Evolutionary conservation across 208 protist genomes (phyloP).

Genomic region (Tritrichomonas foetus): DNA sequence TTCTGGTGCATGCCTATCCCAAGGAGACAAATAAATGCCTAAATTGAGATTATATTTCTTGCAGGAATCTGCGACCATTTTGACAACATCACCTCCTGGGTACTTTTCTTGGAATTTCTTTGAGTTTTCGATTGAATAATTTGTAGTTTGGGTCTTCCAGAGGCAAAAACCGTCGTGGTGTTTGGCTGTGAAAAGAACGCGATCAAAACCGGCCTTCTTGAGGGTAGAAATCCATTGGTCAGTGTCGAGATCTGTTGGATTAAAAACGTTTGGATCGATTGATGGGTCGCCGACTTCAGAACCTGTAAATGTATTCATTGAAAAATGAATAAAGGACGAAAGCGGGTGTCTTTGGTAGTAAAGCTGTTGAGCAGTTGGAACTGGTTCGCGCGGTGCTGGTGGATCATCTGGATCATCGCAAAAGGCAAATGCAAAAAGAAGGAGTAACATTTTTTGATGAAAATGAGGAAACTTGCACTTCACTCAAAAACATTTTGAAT

Average conservation of each 20-base stretch:
- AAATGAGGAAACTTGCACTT: too few species aligned
- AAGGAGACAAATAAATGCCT: not conserved
- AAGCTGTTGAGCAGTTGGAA: not conserved
- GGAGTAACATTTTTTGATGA: too few species aligned
- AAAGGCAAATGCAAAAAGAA: too few species aligned
- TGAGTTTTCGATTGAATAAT: not conserved
- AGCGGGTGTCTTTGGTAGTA: not conserved
- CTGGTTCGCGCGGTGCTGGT: not conserved
- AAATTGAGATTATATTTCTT: not conserved
- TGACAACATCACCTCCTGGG: not conserved
- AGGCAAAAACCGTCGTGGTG: slow-evolving; percentile 16
- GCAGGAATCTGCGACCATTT: not conserved
- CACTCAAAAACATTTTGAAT: too few species aligned
- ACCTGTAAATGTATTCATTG: slow-evolving; percentile 10
- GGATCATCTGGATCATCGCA: too few species aligned
- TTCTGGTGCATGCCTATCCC: not conserved
- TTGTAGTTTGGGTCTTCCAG: not conserved
- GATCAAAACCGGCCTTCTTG: not conserved
- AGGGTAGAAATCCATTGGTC: not conserved
- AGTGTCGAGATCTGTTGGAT: not conserved
- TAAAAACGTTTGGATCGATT: not conserved
- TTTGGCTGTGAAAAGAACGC: not conserved
- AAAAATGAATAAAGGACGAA: not conserved
- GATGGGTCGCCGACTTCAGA: not conserved
- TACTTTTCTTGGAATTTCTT: not conserved